These are phyloP conservation scores for Dendryphion nanum DNA, from an alignment of 2,329 filamentous ascomycete species.

Conservation along the genomic window DNA sequence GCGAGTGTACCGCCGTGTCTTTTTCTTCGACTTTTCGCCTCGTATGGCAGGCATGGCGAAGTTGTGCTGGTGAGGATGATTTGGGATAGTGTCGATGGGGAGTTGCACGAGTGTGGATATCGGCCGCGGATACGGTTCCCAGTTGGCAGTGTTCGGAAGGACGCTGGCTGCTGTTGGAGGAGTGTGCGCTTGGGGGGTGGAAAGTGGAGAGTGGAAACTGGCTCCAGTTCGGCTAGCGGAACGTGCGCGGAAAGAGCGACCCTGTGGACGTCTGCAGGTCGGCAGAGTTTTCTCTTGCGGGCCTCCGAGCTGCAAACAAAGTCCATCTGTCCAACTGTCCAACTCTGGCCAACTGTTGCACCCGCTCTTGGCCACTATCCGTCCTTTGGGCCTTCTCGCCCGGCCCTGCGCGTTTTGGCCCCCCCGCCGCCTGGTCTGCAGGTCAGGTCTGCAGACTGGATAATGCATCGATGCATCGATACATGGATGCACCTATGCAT, in stretches of 20 bases:
- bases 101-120: conserved; percentile 13
- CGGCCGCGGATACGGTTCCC: conserved; percentile 14
- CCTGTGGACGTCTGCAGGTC: conserved; percentile 34
- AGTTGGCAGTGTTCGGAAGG: conserved; percentile 19
- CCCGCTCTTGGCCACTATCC: too few relatives aligned
- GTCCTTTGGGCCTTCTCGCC: too few relatives aligned
- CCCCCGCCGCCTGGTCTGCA: conserved; percentile 1
- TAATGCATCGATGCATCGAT: too few relatives aligned
- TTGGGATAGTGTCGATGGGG: background rate
- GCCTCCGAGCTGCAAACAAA: too few relatives aligned
- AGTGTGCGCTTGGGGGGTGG: conserved; percentile 14
- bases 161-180: conserved; percentile 23
- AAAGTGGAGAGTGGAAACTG: too few relatives aligned
- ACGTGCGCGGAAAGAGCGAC: too few relatives aligned
- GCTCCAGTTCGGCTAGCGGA: too few relatives aligned
- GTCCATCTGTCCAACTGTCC: too few relatives aligned
- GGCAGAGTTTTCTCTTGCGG: conserved; percentile 22
- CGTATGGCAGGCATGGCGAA: conserved; percentile 55
- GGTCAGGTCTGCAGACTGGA: conserved; percentile 25
- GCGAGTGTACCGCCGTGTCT: conserved; percentile 56
- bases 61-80: background rate
- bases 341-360: too few relatives aligned
- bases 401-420: too few relatives aligned
- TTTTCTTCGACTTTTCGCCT: conserved; percentile 49
- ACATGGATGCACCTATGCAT: too few relatives aligned